Conservation (phyloP, 176 grass and related monocot genomes). For the Aegilops bicornis region DNA sequence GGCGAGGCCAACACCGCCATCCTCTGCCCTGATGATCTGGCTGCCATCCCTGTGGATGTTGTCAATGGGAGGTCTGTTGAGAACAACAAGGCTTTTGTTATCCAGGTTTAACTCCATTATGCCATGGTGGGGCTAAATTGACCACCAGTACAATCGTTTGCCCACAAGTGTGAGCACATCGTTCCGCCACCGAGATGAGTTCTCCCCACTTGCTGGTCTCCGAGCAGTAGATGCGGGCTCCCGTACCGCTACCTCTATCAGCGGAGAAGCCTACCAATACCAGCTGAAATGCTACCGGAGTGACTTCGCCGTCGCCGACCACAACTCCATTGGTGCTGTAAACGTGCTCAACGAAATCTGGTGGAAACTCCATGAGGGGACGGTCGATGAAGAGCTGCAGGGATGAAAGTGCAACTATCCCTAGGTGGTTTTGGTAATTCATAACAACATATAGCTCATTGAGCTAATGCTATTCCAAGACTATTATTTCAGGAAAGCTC, state of each 20-base stretch:
- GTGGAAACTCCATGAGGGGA: not conserved
- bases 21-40: not conserved
- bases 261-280: not conserved
- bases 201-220: not conserved
- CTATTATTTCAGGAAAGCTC: no score
- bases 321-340: not conserved
- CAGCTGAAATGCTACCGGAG: not conserved
- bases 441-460: no score
- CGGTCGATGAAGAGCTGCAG: not conserved
- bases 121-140: not conserved
- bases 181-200: not conserved
- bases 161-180: not conserved
- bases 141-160: not conserved
- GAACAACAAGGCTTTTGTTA: not conserved
- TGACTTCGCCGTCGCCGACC: not conserved
- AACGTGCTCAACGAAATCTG: not conserved
- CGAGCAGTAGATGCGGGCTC: not conserved
- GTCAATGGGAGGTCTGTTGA: not conserved
- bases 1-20: not conserved
- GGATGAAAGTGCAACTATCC: no score
- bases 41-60: not conserved
- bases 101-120: conserved; percentile 19
- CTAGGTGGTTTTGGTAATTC: no score
- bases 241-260: not conserved
- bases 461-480: no score